Percentiles rank a stretch among this genome's conserved stretches.
Conservation (phyloP, 2,329 filamentous ascomycete genomes). For the Fusarium lateritium region DNA sequence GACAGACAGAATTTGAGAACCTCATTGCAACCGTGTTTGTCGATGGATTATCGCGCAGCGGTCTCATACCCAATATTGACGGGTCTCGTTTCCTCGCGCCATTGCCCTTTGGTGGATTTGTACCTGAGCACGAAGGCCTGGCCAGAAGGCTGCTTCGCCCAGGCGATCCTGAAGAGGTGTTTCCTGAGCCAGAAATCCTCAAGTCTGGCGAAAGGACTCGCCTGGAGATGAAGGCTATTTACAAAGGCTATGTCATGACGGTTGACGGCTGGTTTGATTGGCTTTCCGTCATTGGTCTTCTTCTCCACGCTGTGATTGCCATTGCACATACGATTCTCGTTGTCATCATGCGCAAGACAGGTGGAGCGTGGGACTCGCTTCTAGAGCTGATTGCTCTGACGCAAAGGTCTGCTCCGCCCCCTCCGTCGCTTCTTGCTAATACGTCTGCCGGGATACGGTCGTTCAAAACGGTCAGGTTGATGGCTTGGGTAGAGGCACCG, state of each 20-base stretch:
- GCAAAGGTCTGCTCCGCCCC: background rate
- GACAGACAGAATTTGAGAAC: background rate
- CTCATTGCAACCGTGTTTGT: background rate
- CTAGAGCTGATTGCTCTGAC: slow-evolving; percentile 8
- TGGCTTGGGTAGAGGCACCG: background rate
- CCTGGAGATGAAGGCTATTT: background rate
- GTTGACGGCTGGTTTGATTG: background rate
- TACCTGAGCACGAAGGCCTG: background rate
- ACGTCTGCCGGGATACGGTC: background rate
- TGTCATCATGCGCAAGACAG: background rate
- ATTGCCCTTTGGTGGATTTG: background rate
- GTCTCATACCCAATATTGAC: background rate
- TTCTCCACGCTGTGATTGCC: slow-evolving; percentile 6
- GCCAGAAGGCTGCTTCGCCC: background rate
- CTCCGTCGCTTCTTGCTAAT: background rate
- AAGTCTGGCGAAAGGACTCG: background rate
- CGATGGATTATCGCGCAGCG: background rate
- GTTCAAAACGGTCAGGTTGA: background rate
- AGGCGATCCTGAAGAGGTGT: background rate
- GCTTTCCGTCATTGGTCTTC: background rate
- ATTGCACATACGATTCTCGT: background rate
- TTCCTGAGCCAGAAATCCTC: background rate
- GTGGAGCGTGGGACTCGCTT: background rate
- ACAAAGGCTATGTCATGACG: slow-evolving; percentile 9
- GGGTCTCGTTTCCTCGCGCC: background rate